Percentiles rank a stretch among this genome's conserved stretches.
phyloP scores from a whole-genome alignment of 805 yeast genomes.

The Yarrowia sp. region DNA sequence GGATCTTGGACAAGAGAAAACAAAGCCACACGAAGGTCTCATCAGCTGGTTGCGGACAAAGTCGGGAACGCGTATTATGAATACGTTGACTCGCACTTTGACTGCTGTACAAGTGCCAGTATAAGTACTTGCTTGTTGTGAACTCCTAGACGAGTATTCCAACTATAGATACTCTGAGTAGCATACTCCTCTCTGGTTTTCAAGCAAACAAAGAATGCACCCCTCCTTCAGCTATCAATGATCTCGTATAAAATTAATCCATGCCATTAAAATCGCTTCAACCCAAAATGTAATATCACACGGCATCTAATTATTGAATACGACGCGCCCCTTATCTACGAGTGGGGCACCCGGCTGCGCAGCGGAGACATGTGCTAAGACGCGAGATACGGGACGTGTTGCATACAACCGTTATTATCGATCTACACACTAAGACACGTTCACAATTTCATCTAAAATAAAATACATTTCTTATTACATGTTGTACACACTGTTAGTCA shows the following conservation, averaged over 20 bases:
- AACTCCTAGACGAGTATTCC: too few relatives aligned
- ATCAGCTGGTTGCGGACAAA: too few relatives aligned
- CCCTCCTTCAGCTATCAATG: too few relatives aligned
- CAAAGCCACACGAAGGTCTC: background rate
- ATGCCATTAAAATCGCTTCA: background rate
- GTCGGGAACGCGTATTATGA: too few relatives aligned
- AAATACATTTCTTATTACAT: conserved; percentile 7
- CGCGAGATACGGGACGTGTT: background rate
- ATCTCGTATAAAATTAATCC: too few relatives aligned
- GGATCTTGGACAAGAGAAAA: background rate
- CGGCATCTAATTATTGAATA: background rate
- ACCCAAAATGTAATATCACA: background rate
- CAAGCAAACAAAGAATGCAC: too few relatives aligned
- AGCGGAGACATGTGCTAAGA: background rate
- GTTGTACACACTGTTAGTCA: conserved; percentile 14
- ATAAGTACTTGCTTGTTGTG: too few relatives aligned
- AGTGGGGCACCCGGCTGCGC: background rate
- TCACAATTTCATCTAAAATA: background rate
- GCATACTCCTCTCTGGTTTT: too few relatives aligned
- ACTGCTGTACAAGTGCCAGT: too few relatives aligned
- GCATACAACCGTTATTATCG: background rate
- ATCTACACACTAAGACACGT: background rate
- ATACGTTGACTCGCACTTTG: too few relatives aligned
- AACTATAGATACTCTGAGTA: too few relatives aligned
- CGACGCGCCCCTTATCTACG: background rate